These are phyloP conservation scores for Leccinum boreale DNA, from an alignment of 768 basidiomycete species.

Conservation along the genomic window DNA sequence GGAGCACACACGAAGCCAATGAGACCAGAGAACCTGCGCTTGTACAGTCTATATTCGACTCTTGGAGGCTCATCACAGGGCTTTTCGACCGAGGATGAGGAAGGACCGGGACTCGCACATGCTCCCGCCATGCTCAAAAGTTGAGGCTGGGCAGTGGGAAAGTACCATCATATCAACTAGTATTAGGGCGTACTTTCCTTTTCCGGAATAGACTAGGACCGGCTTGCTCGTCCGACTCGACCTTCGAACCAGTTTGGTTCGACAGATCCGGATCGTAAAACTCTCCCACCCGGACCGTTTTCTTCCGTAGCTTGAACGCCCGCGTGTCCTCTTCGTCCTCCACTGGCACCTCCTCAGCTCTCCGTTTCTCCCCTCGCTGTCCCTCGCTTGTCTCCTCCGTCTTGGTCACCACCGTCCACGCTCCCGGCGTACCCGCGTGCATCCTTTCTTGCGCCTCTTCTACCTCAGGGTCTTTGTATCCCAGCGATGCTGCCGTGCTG, in stretches of 20 bases:
- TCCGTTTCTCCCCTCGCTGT: slow-evolving; percentile 33
- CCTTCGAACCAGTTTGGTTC: slow-evolving; percentile 12
- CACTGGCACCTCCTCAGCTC: slow-evolving; percentile 32
- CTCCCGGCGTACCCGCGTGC: slow-evolving; percentile 68
- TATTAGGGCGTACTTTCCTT: slow-evolving; percentile 1
- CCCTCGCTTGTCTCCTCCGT: not conserved
- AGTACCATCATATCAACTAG: not conserved
- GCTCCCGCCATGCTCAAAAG: not conserved
- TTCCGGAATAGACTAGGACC: slow-evolving; percentile 23
- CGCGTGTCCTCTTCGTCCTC: slow-evolving; percentile 51
- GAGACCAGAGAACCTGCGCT: slow-evolving; percentile 62
- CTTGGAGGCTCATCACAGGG: not conserved
- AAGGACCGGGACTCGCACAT: not conserved
- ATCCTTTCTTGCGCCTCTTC: slow-evolving; percentile 62
- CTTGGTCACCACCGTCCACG: slow-evolving; percentile 65
- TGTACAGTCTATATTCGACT: slow-evolving; percentile 60
- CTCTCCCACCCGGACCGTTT: slow-evolving; percentile 61
- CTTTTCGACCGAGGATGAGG: not conserved
- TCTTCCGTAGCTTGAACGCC: slow-evolving; percentile 66
- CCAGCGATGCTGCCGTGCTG: slow-evolving; percentile 81
- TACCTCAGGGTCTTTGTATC: slow-evolving; percentile 73
- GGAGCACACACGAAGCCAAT: slow-evolving; percentile 47
- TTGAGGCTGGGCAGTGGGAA: not conserved
- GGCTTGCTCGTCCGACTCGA: slow-evolving; percentile 17
- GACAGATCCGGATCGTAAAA: slow-evolving; percentile 63